Percentiles rank a stretch among this genome's conserved stretches.
Evolutionary conservation across 169 alveolate genomes (phyloP).

Genomic region (Neospora caninum): DNA sequence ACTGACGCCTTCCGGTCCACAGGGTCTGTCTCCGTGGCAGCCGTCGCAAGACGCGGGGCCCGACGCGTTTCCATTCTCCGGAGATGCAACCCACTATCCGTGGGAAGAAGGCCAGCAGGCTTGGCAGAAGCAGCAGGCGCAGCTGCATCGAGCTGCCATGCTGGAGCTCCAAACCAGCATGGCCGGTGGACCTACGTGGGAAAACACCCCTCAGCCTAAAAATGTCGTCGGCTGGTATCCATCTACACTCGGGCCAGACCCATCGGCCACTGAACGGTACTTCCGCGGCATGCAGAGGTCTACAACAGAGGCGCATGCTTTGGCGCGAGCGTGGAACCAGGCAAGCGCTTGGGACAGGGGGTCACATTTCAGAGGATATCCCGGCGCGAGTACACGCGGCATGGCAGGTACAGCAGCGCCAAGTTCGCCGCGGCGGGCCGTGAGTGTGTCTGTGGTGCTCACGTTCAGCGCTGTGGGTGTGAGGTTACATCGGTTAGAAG

Average conservation of each 20-base stretch:
- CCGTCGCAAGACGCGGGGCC: background rate
- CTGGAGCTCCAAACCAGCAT: background rate
- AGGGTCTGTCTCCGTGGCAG: background rate
- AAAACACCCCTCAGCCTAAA: too few species aligned
- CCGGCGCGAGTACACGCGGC: too few species aligned
- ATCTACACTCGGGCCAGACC: too few species aligned
- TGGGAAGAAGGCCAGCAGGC: conserved; percentile 26
- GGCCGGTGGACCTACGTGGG: background rate
- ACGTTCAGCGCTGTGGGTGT: conserved; percentile 1
- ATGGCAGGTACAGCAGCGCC: background rate
- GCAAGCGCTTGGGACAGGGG: background rate
- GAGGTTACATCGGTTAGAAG: background rate
- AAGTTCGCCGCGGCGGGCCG: background rate
- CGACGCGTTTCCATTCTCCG: background rate
- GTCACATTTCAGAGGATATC: background rate
- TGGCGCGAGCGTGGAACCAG: too few species aligned
- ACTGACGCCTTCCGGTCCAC: too few species aligned
- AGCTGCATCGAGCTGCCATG: background rate
- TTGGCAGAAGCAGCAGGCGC: background rate
- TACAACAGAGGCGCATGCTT: too few species aligned
- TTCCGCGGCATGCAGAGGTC: too few species aligned
- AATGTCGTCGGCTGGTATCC: too few species aligned
- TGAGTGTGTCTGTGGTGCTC: background rate
- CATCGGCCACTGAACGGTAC: too few species aligned
- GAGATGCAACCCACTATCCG: background rate